phyloP scores from a whole-genome alignment of 768 basidiomycete genomes.

The Chalciporus piperatus region DNA sequence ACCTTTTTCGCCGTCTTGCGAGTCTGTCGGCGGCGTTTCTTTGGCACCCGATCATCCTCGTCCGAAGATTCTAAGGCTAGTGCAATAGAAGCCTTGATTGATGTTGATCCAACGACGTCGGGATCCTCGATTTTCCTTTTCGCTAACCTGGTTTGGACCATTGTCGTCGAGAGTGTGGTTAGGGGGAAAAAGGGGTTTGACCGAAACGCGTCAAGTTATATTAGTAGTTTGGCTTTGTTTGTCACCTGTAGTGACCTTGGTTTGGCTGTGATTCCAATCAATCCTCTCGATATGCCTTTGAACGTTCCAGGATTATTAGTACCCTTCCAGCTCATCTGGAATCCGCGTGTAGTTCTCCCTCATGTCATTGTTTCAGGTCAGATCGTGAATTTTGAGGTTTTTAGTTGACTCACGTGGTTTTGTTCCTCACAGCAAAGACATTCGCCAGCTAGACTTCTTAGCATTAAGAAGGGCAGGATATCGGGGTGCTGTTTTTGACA shows the following conservation, averaged over 20 bases:
- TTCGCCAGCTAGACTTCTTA: constrained; percentile 78
- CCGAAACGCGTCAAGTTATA: background rate
- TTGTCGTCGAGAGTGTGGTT: background rate
- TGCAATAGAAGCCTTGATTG: background rate
- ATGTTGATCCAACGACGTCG: background rate
- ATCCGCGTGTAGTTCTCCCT: constrained; percentile 69
- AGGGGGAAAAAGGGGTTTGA: background rate
- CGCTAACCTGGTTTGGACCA: background rate
- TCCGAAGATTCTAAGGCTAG: background rate
- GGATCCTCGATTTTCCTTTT: background rate
- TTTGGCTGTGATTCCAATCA: no score
- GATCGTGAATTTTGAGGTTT: constrained; percentile 1
- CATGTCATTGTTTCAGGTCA: constrained; percentile 64
- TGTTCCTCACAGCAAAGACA: constrained; percentile 57
- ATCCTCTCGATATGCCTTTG: constrained; percentile 52
- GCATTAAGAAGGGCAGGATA: constrained; percentile 75
- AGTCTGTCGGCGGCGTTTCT: background rate
- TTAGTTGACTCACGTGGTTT: constrained; percentile 6
- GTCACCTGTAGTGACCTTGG: background rate
- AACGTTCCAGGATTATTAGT: constrained; percentile 71
- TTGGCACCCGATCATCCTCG: background rate
- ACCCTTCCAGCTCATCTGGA: constrained; percentile 66
- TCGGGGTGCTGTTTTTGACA: constrained; percentile 91
- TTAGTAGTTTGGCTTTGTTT: background rate
- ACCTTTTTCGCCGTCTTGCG: background rate